Evolutionary conservation across 768 basidiomycete genomes (phyloP).

Genomic region (Tylopilus vinaceipallidus): DNA sequence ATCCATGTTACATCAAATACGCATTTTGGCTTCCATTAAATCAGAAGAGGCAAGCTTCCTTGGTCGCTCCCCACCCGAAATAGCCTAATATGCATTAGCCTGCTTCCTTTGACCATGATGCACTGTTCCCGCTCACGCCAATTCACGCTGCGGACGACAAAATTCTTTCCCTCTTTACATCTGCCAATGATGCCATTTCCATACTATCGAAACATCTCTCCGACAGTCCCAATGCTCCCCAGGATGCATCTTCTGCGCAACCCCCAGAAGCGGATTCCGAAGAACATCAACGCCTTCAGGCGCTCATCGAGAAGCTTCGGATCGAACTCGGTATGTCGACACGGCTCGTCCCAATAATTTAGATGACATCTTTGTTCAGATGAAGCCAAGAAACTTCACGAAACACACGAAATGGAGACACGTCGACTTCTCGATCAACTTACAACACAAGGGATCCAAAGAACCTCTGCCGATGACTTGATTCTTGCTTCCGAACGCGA

Average conservation of each 20-base stretch:
- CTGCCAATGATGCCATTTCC: constrained; percentile 38
- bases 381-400: constrained; percentile 45
- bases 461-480: constrained; percentile 42
- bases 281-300: constrained; percentile 51
- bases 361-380: constrained; percentile 32
- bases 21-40: constrained; percentile 36
- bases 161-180: constrained; percentile 42
- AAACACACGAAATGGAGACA: constrained; percentile 41
- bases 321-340: constrained; percentile 53
- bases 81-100: constrained; percentile 36
- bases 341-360: neutral
- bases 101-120: constrained; percentile 42
- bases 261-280: constrained; percentile 28
- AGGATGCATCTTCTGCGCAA: constrained; percentile 15
- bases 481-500: constrained; percentile 53
- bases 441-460: constrained; percentile 37
- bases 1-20: constrained; percentile 48
- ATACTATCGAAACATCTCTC: constrained; percentile 30
- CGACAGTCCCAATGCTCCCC: constrained; percentile 7
- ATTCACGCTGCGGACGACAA: constrained; percentile 48
- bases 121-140: constrained; percentile 54
- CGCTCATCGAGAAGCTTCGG: constrained; percentile 48
- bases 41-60: constrained; percentile 46
- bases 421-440: constrained; percentile 58
- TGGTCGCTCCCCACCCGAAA: neutral